Conservation (phyloP, 495 filamentous ascomycete species). For the Bathelium albidoporum region DNA sequence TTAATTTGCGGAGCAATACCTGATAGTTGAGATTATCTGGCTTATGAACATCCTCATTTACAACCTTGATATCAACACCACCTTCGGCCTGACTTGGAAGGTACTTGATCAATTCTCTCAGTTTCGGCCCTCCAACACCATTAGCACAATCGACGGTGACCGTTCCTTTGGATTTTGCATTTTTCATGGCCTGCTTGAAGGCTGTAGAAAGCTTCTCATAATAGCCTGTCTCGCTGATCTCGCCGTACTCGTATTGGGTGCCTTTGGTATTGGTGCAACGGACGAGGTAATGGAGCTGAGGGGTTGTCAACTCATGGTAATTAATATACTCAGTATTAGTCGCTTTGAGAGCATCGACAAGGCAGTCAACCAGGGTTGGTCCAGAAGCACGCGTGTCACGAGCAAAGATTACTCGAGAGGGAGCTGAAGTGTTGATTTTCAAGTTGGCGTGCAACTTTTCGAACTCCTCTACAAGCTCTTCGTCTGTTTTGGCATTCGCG, state of each 20-base stretch:
- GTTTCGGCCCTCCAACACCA: conserved; percentile 88
- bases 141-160: conserved; percentile 94
- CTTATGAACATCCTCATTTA: conserved; percentile 84
- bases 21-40: conserved; percentile 82
- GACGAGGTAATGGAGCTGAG: conserved; percentile 91
- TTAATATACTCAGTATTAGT: conserved; percentile 64
- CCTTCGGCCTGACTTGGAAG: conserved; percentile 54
- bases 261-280: conserved; percentile 87
- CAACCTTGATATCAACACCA: conserved; percentile 67
- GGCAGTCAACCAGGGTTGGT: conserved; percentile 63
- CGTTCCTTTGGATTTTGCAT: conserved; percentile 56
- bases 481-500: conserved; percentile 69
- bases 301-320: conserved; percentile 82
- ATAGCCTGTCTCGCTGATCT: conserved; percentile 80
- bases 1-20: conserved; percentile 33
- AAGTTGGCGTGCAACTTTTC: conserved; percentile 57
- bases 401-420: conserved; percentile 76
- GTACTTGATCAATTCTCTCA: conserved; percentile 75
- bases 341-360: conserved; percentile 66
- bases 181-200: conserved; percentile 67
- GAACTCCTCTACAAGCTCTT: conserved; percentile 64
- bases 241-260: conserved; percentile 72
- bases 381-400: conserved; percentile 90
- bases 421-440: conserved; percentile 59
- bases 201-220: conserved; percentile 81